phyloP scores from a whole-genome alignment of 164 flowering plant genomes.

The Aristolochia californica region DNA sequence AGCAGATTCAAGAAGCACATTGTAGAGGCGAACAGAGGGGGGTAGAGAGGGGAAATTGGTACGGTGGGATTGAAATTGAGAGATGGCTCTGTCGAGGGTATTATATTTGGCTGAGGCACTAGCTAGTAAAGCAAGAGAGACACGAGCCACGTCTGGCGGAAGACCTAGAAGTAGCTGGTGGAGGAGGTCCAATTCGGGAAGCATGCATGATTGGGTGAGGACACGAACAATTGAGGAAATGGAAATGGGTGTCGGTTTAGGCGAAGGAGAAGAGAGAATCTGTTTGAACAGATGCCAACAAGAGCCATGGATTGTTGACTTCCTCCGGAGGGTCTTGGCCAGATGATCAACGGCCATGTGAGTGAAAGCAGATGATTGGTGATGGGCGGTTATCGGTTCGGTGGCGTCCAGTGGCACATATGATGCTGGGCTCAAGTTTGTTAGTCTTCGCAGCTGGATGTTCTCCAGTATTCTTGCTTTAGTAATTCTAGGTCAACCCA shows the following conservation, averaged over 20 bases:
- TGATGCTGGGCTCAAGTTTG: too few species aligned
- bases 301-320: slow-evolving; percentile 44
- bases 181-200: slow-evolving; percentile 42
- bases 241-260: slow-evolving; percentile 15
- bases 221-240: slow-evolving; percentile 42
- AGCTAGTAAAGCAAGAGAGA: slow-evolving; percentile 24
- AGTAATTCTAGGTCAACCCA: too few species aligned
- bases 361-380: too few species aligned
- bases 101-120: slow-evolving; percentile 29
- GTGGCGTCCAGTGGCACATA: too few species aligned
- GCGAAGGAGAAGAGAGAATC: slow-evolving; percentile 29
- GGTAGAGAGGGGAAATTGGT: slow-evolving; percentile 28
- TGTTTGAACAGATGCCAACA: slow-evolving; percentile 76
- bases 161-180: slow-evolving; percentile 32
- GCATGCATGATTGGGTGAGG: slow-evolving; percentile 47
- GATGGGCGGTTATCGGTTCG: too few species aligned
- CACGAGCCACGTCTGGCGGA: slow-evolving; percentile 13
- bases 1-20: slow-evolving; percentile 40
- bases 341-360: slow-evolving; percentile 11
- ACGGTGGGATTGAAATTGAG: slow-evolving; percentile 53
- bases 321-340: slow-evolving; percentile 32
- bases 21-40: slow-evolving; percentile 50
- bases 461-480: too few species aligned
- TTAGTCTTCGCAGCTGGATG: too few species aligned
- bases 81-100: slow-evolving; percentile 34